Percentiles rank a stretch among this genome's conserved stretches.
These are phyloP conservation scores for Exserohilum turcica DNA, from an alignment of 2,329 filamentous ascomycete genomes.

Conservation along the genomic window DNA sequence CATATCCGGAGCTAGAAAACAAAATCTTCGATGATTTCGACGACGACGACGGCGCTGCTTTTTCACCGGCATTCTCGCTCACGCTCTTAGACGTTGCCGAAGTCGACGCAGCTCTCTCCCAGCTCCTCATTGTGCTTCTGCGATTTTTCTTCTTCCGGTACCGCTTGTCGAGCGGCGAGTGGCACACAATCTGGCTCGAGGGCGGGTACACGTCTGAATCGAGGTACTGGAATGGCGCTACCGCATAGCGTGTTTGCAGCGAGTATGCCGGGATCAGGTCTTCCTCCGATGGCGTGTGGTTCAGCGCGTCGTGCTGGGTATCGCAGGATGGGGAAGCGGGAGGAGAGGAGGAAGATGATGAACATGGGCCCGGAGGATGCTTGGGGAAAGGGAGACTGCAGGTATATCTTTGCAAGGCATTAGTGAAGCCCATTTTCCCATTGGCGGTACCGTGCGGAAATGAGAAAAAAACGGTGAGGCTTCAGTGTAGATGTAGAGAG, in stretches of 20 bases:
- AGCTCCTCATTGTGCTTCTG: background rate
- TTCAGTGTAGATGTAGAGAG: background rate
- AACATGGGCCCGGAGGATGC: background rate
- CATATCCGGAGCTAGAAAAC: background rate
- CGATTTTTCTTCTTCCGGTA: background rate
- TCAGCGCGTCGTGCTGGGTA: background rate
- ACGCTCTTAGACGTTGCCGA: background rate
- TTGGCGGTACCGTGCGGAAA: too few species aligned
- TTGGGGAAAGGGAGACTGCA: background rate
- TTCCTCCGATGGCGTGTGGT: slow-evolving; percentile 6
- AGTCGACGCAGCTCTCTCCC: background rate
- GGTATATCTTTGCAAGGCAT: background rate
- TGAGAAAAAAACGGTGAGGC: background rate
- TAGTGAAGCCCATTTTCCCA: slow-evolving; percentile 1
- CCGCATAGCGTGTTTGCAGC: background rate
- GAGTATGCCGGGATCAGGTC: slow-evolving; percentile 3
- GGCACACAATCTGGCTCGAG: slow-evolving; percentile 2
- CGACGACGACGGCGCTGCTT: background rate
- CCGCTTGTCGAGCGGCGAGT: slow-evolving; percentile 9
- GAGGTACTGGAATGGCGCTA: background rate
- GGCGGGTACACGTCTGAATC: slow-evolving; percentile 1
- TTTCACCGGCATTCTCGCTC: background rate
- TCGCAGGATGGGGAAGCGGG: background rate
- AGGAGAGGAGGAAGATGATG: background rate
- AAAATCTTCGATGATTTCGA: background rate